These are phyloP conservation scores for Candida schatavii DNA, from an alignment of 805 yeast genomes.

Conservation along the genomic window DNA sequence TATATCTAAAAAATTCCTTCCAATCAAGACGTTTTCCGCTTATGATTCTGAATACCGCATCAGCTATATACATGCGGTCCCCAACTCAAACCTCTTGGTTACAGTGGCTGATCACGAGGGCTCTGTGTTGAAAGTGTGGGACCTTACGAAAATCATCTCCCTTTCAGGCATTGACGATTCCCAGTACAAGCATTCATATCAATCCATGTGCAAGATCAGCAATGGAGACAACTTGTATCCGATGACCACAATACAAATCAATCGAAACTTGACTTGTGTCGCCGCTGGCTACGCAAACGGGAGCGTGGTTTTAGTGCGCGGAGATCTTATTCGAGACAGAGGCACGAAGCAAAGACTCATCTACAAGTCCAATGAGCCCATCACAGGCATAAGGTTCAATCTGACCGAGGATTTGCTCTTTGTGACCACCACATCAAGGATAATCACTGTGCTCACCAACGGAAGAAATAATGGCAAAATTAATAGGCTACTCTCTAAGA, in stretches of 20 bases:
- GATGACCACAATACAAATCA: slow-evolving; percentile 58
- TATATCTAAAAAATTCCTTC: slow-evolving; percentile 47
- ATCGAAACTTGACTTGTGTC: slow-evolving; percentile 56
- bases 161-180: slow-evolving; percentile 13
- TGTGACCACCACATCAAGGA: slow-evolving; percentile 71
- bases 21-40: slow-evolving; percentile 54
- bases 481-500: slow-evolving; percentile 41
- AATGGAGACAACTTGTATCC: slow-evolving; percentile 81
- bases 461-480: slow-evolving; percentile 77
- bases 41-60: slow-evolving; percentile 65
- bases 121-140: slow-evolving; percentile 69
- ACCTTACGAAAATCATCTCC: slow-evolving; percentile 49
- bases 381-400: slow-evolving; percentile 70
- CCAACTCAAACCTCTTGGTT: slow-evolving; percentile 51
- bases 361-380: slow-evolving; percentile 72
- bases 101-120: slow-evolving; percentile 78
- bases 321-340: slow-evolving; percentile 83
- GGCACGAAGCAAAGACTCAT: slow-evolving; percentile 86
- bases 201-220: slow-evolving; percentile 57
- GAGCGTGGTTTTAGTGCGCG: slow-evolving; percentile 73
- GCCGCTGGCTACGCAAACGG: slow-evolving; percentile 87
- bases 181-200: slow-evolving; percentile 41
- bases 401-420: slow-evolving; percentile 52
- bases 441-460: slow-evolving; percentile 69
- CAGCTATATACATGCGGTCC: slow-evolving; percentile 51